A percentile compares a stretch with the other conserved stretches of the same genome.
Evolutionary conservation across 352 stramenopile genomes (phyloP).

Genomic region (Globisporangium iwayamae): DNA sequence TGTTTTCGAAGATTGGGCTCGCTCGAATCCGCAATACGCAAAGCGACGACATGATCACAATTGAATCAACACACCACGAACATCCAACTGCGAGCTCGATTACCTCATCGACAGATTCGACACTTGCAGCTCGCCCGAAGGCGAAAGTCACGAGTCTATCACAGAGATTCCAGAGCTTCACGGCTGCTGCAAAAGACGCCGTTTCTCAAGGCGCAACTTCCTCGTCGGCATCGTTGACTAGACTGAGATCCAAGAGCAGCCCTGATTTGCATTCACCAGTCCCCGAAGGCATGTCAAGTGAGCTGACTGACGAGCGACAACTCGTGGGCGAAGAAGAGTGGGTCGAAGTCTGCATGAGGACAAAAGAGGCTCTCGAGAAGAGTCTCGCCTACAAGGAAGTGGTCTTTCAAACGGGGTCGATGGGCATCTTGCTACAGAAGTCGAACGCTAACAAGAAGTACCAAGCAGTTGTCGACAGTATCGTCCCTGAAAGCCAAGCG

Average conservation of each 20-base stretch:
- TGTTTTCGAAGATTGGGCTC: conserved; percentile 50
- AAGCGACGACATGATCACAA: conserved; percentile 29
- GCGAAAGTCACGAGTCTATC: conserved; percentile 51
- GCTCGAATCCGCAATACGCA: conserved; percentile 30
- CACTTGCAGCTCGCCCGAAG: conserved; percentile 10
- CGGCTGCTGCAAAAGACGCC: conserved; percentile 63
- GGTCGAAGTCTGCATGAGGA: conserved; percentile 66
- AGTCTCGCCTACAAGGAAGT: conserved; percentile 59
- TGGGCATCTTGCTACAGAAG: conserved; percentile 81
- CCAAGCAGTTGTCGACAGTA: conserved; percentile 72
- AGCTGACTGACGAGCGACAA: conserved; percentile 27
- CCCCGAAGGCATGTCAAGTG: conserved; percentile 7
- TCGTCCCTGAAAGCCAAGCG: conserved; percentile 78
- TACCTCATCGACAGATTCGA: not conserved
- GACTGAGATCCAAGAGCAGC: conserved; percentile 19
- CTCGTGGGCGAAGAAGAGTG: conserved; percentile 64
- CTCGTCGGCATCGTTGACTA: conserved; percentile 3
- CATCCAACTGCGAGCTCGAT: not conserved
- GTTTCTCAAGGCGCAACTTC: conserved; percentile 34
- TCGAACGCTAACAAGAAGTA: conserved; percentile 62
- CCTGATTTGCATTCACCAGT: conserved; percentile 9
- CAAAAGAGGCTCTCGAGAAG: conserved; percentile 46
- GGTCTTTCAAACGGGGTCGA: conserved; percentile 57
- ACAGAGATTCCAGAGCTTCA: conserved; percentile 61
- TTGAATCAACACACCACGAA: not conserved